Conservation (phyloP, 2,329 filamentous ascomycete genomes). For the Ilyonectria destructans region DNA sequence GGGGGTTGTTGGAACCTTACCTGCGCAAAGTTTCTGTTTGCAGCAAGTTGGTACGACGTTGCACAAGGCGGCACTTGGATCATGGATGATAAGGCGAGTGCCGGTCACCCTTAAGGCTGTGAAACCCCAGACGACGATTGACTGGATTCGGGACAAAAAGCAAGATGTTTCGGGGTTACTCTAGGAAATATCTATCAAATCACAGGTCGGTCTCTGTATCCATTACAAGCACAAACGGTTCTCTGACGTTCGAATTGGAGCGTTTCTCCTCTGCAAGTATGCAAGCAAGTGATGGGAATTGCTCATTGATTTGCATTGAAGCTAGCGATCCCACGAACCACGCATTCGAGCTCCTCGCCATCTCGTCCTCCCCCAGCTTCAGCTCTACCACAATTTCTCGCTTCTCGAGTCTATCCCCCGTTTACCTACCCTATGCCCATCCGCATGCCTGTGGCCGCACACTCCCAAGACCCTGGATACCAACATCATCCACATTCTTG, state of each 20-base stretch:
- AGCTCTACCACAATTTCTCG: not conserved
- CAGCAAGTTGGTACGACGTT: not conserved
- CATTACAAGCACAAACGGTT: not conserved
- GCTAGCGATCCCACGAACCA: too few species aligned
- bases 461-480: not conserved
- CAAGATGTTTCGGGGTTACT: not conserved
- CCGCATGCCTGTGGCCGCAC: not conserved
- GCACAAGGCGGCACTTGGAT: not conserved
- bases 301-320: too few species aligned
- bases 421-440: not conserved
- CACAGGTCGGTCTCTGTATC: not conserved
- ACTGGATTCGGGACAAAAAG: not conserved
- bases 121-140: not conserved
- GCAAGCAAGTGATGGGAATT: too few species aligned
- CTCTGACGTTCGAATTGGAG: too few species aligned
- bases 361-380: not conserved
- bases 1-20: slow-evolving; percentile 8
- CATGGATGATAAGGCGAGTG: not conserved
- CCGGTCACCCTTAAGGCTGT: not conserved
- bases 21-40: not conserved
- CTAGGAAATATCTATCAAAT: not conserved
- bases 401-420: not conserved
- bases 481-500: slow-evolving; percentile 27
- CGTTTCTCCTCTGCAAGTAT: too few species aligned
- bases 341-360: not conserved